These are phyloP conservation scores for Backusella morwellensis DNA, from an alignment of 192 early-diverging fungal genomes.

Conservation along the genomic window DNA sequence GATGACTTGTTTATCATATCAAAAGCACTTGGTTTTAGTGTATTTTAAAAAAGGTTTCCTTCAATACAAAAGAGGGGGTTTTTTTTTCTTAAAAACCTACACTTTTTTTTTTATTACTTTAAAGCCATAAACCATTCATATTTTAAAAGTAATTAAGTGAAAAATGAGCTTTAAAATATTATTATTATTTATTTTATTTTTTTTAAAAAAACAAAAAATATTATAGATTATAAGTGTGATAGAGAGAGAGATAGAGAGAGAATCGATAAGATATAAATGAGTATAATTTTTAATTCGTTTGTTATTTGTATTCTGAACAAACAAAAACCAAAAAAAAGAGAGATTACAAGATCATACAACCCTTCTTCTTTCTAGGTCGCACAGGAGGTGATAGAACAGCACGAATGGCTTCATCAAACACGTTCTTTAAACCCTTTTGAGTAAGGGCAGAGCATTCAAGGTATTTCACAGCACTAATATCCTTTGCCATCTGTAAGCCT, in stretches of 20 bases:
- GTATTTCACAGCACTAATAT: constrained; percentile 79
- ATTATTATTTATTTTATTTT: not conserved
- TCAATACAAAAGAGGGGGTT: too few relatives aligned
- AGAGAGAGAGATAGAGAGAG: not conserved
- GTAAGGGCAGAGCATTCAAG: constrained; percentile 91
- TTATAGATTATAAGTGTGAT: not conserved
- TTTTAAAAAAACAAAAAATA: not conserved
- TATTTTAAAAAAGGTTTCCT: too few relatives aligned
- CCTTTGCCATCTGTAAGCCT: constrained; percentile 74
- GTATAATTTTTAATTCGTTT: not conserved
- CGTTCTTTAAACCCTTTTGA: constrained; percentile 89
- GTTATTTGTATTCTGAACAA: not conserved
- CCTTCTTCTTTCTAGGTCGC: constrained; percentile 51
- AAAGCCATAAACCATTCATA: too few relatives aligned
- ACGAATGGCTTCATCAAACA: constrained; percentile 92
- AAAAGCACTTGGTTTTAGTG: too few relatives aligned
- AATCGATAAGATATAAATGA: not conserved
- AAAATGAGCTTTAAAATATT: not conserved
- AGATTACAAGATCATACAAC: constrained; percentile 62
- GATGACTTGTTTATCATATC: too few relatives aligned
- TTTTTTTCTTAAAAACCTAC: too few relatives aligned
- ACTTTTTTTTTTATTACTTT: too few relatives aligned
- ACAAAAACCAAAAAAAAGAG: not conserved
- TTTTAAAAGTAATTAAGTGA: too few relatives aligned
- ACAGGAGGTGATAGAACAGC: constrained; percentile 70